Conservation (phyloP, 345 rosid genomes). For the Citrus inodora region DNA sequence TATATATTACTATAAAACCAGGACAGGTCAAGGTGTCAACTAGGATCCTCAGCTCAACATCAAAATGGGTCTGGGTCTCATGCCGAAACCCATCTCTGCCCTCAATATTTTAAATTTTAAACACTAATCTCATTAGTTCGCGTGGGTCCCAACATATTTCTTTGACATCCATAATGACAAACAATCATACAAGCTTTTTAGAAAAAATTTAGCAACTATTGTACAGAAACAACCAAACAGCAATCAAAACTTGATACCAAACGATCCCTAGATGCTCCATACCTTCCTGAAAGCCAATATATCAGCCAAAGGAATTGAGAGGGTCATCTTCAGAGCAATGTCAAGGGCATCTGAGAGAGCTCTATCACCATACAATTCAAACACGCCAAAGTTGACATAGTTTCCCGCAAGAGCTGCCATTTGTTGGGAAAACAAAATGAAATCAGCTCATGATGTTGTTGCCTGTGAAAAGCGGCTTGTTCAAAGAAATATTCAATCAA, state of each 20-base stretch:
- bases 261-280: slow-evolving; percentile 6
- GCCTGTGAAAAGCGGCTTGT: neutral
- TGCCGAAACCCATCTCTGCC: neutral
- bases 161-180: neutral
- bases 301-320: slow-evolving; percentile 93
- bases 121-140: neutral
- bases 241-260: neutral
- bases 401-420: slow-evolving; percentile 90
- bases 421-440: slow-evolving; percentile 9
- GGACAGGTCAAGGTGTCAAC: neutral
- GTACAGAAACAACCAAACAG: neutral
- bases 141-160: neutral
- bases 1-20: neutral
- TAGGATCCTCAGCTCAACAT: neutral
- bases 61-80: neutral
- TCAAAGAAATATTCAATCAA: slow-evolving; percentile 1
- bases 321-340: slow-evolving; percentile 78
- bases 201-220: neutral
- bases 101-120: neutral
- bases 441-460: neutral
- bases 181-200: neutral
- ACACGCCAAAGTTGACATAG: slow-evolving; percentile 94
- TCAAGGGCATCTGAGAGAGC: slow-evolving; percentile 97
- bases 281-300: slow-evolving; percentile 93
- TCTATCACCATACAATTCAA: slow-evolving; percentile 96